Evolutionary conservation across 306 rosid species (phyloP), one percentile per base, ranked within the genome.

Genomic region (Heteromeles arbutifolia): DNA sequence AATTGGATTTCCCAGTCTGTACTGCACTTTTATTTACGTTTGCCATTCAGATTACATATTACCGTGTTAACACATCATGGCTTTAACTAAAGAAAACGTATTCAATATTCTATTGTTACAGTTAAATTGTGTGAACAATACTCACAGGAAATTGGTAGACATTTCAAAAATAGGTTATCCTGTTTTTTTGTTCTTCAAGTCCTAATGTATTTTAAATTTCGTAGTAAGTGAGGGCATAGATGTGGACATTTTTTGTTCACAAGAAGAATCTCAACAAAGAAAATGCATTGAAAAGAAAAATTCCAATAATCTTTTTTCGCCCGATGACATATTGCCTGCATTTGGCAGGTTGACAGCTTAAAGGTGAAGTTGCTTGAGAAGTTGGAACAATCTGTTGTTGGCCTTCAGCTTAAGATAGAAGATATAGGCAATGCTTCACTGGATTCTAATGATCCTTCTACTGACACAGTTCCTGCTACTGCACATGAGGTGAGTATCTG

Each of bases 1-100:
- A 85, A 88, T 80, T 95, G 85, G 85, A 95, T 80, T 95, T 89
- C 80, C 93, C 93, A 78, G 99, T 95, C 76, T 21, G 96, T 82
- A 69, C 82, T 76, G 31, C 56, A 59, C 72, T 75, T 65, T 54
- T 37, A 24, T 41, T 62, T 52, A 57, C 58, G 68, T 68, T 41
- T 59, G 37, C 31, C 61, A 50, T 70, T 69, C 63, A 69, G 21
- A 54, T 68, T 75, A 43, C 26, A 52, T 15, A 50, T 17, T 53
- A 3, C 17, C 7, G 15, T 76, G 34, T 34, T 64, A 48, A 61
- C 44, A 29, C 18, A 19, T 57, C 57, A n/a, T 43, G 41, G 43
- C 66, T 48, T 18, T 28, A 26, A n/a, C 61, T 14, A 18, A 29
- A 53, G 48, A 65, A 65, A 18, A 37, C 5, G 17, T 34, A 39